A percentile compares a stretch with the other conserved stretches of the same genome.
Evolutionary conservation across 1,139 yeast genomes (phyloP).

Genomic region (Geotrichum bryndzae): DNA sequence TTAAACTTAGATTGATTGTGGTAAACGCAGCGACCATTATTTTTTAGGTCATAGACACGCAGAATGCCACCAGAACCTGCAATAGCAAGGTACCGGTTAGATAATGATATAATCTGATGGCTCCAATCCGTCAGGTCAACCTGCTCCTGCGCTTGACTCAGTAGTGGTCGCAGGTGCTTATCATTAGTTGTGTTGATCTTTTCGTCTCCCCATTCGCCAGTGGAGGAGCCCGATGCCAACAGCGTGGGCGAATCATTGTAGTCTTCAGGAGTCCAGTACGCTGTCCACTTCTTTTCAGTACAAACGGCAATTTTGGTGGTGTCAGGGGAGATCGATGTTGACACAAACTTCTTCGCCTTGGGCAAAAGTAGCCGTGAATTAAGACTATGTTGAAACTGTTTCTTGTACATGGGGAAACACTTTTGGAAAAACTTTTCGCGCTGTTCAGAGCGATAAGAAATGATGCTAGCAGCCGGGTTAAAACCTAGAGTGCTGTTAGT

Average conservation of each 20-base stretch:
- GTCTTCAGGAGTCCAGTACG: conserved; percentile 47
- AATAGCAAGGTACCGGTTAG: conserved; percentile 55
- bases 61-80: conserved; percentile 71
- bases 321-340: conserved; percentile 62
- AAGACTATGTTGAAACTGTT: conserved; percentile 56
- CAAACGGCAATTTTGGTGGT: conserved; percentile 58
- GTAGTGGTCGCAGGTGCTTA: background rate
- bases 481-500: background rate
- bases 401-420: conserved; percentile 79
- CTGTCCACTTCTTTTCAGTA: conserved; percentile 65
- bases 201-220: conserved; percentile 44
- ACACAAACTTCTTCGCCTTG: conserved; percentile 45
- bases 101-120: conserved; percentile 57
- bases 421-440: conserved; percentile 47
- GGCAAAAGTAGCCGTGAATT: conserved; percentile 50
- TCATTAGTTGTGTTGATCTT: background rate
- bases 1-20: conserved; percentile 68
- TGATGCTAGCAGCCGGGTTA: conserved; percentile 12
- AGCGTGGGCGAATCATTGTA: conserved; percentile 49
- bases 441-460: conserved; percentile 20
- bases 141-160: conserved; percentile 25
- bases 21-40: conserved; percentile 58
- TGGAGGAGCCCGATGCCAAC: conserved; percentile 60
- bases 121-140: conserved; percentile 45
- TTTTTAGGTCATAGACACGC: conserved; percentile 54